Evolutionary conservation across 2,329 filamentous ascomycete species (phyloP).

Genomic region (Colletotrichum filicis): DNA sequence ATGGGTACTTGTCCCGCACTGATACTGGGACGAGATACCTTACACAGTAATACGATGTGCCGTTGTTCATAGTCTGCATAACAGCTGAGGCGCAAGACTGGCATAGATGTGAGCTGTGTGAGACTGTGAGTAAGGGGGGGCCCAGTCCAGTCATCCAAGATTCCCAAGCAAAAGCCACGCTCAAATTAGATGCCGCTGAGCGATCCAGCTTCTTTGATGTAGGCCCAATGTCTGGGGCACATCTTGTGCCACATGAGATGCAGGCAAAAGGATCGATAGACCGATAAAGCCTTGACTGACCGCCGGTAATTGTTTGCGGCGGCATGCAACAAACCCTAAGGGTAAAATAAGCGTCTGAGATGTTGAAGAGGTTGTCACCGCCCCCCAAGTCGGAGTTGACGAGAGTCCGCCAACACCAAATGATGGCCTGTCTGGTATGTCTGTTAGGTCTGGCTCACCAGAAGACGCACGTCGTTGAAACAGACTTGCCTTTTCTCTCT

Average conservation of each 20-base stretch:
- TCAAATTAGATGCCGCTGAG: background rate
- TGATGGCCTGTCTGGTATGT: background rate
- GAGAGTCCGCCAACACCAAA: background rate
- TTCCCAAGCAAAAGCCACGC: background rate
- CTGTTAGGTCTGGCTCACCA: background rate
- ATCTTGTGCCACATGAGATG: constrained; percentile 27
- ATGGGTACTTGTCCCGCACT: background rate
- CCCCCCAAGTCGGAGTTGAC: background rate
- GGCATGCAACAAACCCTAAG: background rate
- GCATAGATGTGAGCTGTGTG: background rate
- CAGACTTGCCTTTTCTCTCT: constrained; percentile 13
- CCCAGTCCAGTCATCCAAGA: background rate
- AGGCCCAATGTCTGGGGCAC: constrained; percentile 4
- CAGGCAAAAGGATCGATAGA: background rate
- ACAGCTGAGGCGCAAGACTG: background rate
- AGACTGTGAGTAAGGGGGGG: background rate
- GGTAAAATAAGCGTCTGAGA: background rate
- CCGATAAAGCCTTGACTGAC: background rate
- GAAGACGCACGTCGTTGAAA: constrained; percentile 17
- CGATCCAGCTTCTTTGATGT: background rate
- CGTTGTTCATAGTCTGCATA: background rate
- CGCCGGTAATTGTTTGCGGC: background rate
- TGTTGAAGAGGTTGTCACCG: background rate
- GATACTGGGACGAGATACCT: background rate
- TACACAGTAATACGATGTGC: background rate